Evolutionary conservation across 768 basidiomycete genomes (phyloP), one percentile per base, ranked within the genome.

Genomic region (Brasilioporus rufonigricans): DNA sequence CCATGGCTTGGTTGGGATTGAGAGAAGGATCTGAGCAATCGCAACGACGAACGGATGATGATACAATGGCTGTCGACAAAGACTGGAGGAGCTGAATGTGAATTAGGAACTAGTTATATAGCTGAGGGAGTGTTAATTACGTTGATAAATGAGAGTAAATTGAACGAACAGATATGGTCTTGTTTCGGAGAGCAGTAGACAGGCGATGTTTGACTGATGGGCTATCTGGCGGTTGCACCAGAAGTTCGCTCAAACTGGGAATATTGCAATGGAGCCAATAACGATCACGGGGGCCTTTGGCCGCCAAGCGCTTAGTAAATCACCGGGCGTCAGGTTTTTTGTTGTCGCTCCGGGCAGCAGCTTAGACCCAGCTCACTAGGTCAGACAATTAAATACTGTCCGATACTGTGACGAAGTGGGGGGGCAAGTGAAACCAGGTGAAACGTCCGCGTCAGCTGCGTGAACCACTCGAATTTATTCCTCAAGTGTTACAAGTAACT

Each of bases 1-100:
- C 60, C 69, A 71, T 72, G 49, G 39, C 50, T 40, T 46, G 56
- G 52, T 45, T 55, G 44, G 24, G 38, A 35, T 53, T n/a, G 49
- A 31, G 31, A 43, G 32, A 33, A 36, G 24, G 36, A 46, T 31
- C 18, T 16, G 24, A 31, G 44, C 31, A 45, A 43, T 5, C 36
- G 31, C 23, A 32, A 26, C 21, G 52, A 32, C n/a, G 41, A 33
- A 33, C 7, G 38, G 39, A 50, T 11, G 7, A 10, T 43, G 55
- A n/a, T 9, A n/a, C 12, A 18, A 18, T n/a, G n/a, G 33, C 36
- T 26, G 51, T 40, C 31, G 35, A 48, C 36, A 48, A 55, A 24
- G 55, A 61, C 19, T 21, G 59, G n/a, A 18, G 12, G 29, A 5
- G 32, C 24, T n/a, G 46, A 27, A 14, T 14, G 31, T 14, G 52